Base-by-base conservation (phyloP, 805 yeast species). In the Nakazawaea siamensis region DNA sequence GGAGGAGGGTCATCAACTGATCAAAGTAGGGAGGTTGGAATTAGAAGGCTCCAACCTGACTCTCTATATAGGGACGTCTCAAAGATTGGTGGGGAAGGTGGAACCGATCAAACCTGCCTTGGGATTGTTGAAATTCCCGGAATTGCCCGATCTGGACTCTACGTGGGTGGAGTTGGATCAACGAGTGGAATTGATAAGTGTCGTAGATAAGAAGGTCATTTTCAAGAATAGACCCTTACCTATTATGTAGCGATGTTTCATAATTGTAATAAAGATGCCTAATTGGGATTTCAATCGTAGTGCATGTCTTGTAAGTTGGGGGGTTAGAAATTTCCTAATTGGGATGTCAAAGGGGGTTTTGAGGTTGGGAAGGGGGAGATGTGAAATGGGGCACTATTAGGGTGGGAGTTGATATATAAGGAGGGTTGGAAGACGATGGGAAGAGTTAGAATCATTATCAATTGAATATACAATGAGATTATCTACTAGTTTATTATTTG, bases 221-320 rank as follows among this genome's bases (percentile, higher is more conserved):
- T 83, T 83, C 49, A 70, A 64, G 32, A 70, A 72, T 26, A 63
- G 94, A 42, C 92, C 94, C 0, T 58, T 83, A 33, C 94, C 94
- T 4, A 76, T 81, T 33, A 80, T 81, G 88, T 80, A 23, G 18
- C 14, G 14, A 12, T n/a, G n/a, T n/a, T n/a, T 24, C 8, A 24
- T 24, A 27, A 30, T 13, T 21, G 11, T 21, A 40, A 45, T 43
- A 42, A 45, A 42, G 24, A 14, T 31, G 21, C 43, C 42, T 18
- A 19, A 38, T 33, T 5, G 9, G 48, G 46, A 32, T 32, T 24
- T 29, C 25, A 13, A 18, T 25, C 18, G 23, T 15, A 6, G 13
- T 17, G 13, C 9, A 13, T 18, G 14, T 13, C 14, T 13, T 13
- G 14, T 7, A 11, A 25, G 10, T 11, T 21, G 11, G 18, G n/a